phyloP scores from a whole-genome alignment of 495 filamentous ascomycete species.

The Aspergillus ostianus region DNA sequence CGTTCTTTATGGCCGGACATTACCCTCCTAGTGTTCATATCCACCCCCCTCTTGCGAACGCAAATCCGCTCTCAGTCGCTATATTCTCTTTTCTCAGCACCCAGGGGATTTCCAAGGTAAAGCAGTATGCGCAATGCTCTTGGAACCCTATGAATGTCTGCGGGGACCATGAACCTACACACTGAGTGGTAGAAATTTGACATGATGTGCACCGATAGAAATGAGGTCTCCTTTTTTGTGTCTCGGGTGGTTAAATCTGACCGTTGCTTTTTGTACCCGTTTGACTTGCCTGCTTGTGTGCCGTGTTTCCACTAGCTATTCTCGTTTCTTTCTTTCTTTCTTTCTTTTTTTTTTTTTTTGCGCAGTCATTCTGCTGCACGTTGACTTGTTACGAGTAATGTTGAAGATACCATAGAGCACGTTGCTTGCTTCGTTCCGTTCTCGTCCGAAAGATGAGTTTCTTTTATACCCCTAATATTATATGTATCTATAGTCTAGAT shows the following conservation, averaged over 20 bases:
- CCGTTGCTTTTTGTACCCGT: neutral
- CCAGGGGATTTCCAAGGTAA: no score
- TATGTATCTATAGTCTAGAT: slow-evolving; percentile 17
- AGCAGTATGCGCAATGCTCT: neutral
- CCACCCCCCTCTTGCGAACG: neutral
- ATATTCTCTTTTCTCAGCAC: neutral
- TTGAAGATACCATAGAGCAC: slow-evolving; percentile 18
- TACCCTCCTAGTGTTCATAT: neutral
- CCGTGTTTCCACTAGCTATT: no score
- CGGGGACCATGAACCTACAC: neutral
- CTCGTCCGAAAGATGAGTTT: neutral
- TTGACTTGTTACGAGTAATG: slow-evolving; percentile 15
- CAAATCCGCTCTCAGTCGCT: neutral
- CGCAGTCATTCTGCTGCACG: neutral
- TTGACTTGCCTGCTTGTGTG: neutral
- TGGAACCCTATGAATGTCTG: neutral
- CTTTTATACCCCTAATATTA: slow-evolving; percentile 18
- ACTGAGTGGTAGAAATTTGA: neutral
- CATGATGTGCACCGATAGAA: neutral
- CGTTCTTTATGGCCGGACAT: neutral
- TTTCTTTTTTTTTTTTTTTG: neutral
- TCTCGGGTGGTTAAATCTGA: neutral
- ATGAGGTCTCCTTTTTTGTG: neutral
- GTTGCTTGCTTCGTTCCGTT: neutral
- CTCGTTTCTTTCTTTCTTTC: neutral